Evolutionary conservation across 1,139 yeast genomes (phyloP).

Genomic region (Blastobotrys raffinosifermentans): DNA sequence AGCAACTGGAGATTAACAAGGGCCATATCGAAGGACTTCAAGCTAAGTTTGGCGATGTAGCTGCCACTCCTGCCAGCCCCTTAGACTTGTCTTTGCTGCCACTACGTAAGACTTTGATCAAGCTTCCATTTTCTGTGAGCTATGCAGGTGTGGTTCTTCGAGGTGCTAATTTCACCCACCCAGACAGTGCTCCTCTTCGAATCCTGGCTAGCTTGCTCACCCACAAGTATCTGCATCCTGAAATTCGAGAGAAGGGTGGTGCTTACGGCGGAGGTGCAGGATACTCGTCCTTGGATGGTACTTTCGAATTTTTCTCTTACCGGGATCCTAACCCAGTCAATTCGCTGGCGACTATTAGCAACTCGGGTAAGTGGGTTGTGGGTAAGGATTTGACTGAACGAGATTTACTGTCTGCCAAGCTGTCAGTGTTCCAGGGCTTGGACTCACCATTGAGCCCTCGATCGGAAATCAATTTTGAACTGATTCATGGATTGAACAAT

Average conservation of each 20-base stretch:
- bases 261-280: constrained; percentile 96
- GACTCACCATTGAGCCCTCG: constrained; percentile 87
- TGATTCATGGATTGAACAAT: constrained; percentile 67
- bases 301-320: constrained; percentile 78
- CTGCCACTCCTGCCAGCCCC: constrained; percentile 3
- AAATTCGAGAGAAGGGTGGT: constrained; percentile 92
- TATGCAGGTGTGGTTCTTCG: constrained; percentile 65
- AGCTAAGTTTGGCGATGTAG: constrained; percentile 2
- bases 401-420: constrained; percentile 83
- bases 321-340: constrained; percentile 84
- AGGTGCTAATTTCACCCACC: constrained; percentile 60
- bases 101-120: constrained; percentile 42
- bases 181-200: constrained; percentile 82
- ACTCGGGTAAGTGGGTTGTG: constrained; percentile 53
- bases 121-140: constrained; percentile 84
- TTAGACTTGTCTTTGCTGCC: constrained; percentile 4
- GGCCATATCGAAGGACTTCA: constrained; percentile 16
- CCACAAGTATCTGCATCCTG: constrained; percentile 79
- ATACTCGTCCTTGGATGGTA: constrained; percentile 76
- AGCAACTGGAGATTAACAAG: constrained; percentile 12
- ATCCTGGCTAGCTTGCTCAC: constrained; percentile 75
- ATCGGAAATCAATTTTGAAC: constrained; percentile 64
- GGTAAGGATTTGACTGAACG: constrained; percentile 46
- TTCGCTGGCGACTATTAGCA: constrained; percentile 56
- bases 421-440: constrained; percentile 81